These are phyloP conservation scores for Exophiala bonariae DNA, from an alignment of 2,329 filamentous ascomycete genomes.

Conservation along the genomic window DNA sequence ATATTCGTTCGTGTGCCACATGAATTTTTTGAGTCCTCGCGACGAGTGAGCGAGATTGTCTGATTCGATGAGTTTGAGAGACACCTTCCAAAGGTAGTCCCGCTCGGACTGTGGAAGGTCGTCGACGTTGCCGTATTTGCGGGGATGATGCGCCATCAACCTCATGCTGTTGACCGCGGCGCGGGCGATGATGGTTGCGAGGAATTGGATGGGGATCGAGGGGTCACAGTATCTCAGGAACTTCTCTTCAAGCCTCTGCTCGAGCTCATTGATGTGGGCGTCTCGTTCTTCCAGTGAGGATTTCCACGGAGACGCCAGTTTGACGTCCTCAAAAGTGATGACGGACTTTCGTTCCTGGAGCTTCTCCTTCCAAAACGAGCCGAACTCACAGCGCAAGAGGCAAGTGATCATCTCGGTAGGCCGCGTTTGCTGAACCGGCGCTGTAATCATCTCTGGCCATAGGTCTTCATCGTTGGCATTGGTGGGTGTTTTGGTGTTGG, in stretches of 20 bases:
- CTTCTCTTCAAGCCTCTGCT: constrained; percentile 54
- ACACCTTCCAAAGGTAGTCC: constrained; percentile 41
- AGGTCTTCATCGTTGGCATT: constrained; percentile 57
- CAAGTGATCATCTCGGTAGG: constrained; percentile 58
- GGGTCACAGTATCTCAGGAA: constrained; percentile 56
- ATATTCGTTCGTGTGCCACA: constrained; percentile 48
- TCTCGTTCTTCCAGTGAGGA: constrained; percentile 37
- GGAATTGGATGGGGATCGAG: constrained; percentile 48
- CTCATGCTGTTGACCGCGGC: constrained; percentile 45
- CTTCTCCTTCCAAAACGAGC: constrained; percentile 49
- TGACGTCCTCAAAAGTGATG: constrained; percentile 15
- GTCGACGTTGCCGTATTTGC: constrained; percentile 32
- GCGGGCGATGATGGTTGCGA: constrained; percentile 46
- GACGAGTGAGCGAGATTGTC: constrained; percentile 43
- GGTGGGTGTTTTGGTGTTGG: constrained; percentile 48
- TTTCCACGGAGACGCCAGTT: constrained; percentile 16
- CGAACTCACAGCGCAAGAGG: constrained; percentile 62
- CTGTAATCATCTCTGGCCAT: constrained; percentile 47
- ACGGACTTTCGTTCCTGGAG: constrained; percentile 6
- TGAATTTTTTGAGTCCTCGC: constrained; percentile 40
- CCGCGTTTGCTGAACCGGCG: constrained; percentile 50
- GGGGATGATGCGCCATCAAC: constrained; percentile 48
- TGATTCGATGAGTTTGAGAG: constrained; percentile 39
- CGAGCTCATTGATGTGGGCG: constrained; percentile 41
- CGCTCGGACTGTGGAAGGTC: constrained; percentile 36